phyloP scores from a whole-genome alignment of 1,284 basidiomycete species.

The Leccinum huronense region DNA sequence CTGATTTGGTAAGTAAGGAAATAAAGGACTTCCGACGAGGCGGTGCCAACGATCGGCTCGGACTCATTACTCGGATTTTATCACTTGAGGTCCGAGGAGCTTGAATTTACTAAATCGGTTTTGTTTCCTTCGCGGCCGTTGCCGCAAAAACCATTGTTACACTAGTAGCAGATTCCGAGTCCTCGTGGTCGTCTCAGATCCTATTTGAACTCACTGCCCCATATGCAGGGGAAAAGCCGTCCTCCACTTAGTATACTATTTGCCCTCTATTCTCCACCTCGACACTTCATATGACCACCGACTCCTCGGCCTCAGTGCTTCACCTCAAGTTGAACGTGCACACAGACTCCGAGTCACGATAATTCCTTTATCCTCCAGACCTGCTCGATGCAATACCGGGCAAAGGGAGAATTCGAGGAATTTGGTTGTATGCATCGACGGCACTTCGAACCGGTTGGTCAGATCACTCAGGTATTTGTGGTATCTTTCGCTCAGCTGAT shows the following conservation, averaged over 20 bases:
- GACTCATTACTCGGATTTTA: too few relatives aligned
- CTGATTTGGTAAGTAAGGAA: too few relatives aligned
- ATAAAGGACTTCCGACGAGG: too few relatives aligned
- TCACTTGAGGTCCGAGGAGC: too few relatives aligned
- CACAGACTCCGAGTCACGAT: neutral
- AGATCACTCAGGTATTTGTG: conserved; percentile 28
- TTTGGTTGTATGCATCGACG: conserved; percentile 31
- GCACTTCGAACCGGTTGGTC: conserved; percentile 4
- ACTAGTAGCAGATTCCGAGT: neutral
- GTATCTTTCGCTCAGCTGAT: neutral
- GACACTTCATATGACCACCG: neutral
- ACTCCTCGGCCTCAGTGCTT: neutral
- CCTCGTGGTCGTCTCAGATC: neutral
- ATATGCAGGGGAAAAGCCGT: neutral
- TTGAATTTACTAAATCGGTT: neutral
- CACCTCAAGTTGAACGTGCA: neutral
- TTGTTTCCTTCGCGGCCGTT: neutral
- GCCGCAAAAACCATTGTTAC: neutral
- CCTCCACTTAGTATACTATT: neutral
- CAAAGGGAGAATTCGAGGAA: conserved; percentile 21
- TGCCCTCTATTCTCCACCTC: neutral
- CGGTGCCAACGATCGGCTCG: too few relatives aligned
- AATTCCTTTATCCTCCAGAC: conserved; percentile 8
- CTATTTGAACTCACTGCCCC: neutral
- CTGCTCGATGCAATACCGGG: conserved; percentile 15